A percentile compares a stretch with the other conserved stretches of the same genome.
phyloP scores from a whole-genome alignment of 495 filamentous ascomycete genomes.

The Hypoxylon lienhwacheense region DNA sequence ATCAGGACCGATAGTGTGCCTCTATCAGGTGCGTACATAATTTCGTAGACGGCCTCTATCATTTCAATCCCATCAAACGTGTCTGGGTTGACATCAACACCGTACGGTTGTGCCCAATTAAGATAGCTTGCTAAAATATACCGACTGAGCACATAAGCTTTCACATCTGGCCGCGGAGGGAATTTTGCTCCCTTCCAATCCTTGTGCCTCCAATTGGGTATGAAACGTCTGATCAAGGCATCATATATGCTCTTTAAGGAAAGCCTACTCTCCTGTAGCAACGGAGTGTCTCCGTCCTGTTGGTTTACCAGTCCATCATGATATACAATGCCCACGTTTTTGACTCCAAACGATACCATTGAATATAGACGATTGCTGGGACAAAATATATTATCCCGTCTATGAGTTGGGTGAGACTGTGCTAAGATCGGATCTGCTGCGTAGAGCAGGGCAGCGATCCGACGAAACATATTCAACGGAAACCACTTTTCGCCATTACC shows the following conservation, averaged over 20 bases:
- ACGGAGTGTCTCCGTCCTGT: no score
- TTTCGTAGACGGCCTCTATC: neutral
- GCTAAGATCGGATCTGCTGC: constrained; percentile 23
- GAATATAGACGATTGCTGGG: constrained; percentile 15
- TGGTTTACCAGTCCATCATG: no score
- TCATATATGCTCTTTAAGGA: no score
- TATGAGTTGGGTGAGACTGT: constrained; percentile 20
- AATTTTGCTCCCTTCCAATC: no score
- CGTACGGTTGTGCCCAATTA: no score
- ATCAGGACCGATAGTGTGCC: constrained; percentile 3
- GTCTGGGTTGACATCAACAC: neutral
- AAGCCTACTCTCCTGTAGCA: no score
- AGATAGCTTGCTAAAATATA: no score
- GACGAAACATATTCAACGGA: neutral
- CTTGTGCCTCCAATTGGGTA: no score
- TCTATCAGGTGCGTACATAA: neutral
- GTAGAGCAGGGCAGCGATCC: constrained; percentile 19
- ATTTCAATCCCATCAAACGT: neutral
- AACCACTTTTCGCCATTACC: constrained; percentile 20
- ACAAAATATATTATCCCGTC: neutral
- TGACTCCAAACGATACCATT: neutral
- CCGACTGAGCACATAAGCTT: no score
- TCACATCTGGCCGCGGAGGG: no score
- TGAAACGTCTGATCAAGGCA: no score
- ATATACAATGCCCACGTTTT: neutral